Base-by-base conservation (phyloP, 2,329 filamentous ascomycete species). In the Ustilaginoidea virens region DNA sequence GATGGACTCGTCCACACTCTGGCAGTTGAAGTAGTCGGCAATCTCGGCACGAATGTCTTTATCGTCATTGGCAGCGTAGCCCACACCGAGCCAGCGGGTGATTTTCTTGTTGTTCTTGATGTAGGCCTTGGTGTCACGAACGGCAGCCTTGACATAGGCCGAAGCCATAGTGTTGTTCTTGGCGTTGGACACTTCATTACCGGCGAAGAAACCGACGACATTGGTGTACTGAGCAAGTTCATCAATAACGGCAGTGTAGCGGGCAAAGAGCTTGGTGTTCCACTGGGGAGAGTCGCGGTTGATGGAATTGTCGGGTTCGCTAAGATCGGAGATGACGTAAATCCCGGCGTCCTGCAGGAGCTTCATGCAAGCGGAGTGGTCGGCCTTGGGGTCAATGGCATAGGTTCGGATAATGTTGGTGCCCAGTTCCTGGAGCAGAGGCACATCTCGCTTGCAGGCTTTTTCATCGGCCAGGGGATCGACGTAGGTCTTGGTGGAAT, bases 321-420 rank as follows among this genome's bases (percentile, higher is more conserved):
- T 79, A 41, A 98, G 62, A 63, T 98, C 90, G 41, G 85, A 80
- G 44, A 98, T 71, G 47, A 98, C 76, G 55, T 96, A 98, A 63
- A 98, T 96, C 47, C 85, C 87, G 32, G 80, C 80, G 35, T 80
- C 72, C 33, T 79, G 67, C 28, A 98, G 70, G 39, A 82, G 53
- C 41, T 67, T 62, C 86, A 98, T 94, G 63, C 90, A 96, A 29
- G 64, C 66, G 30, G 67, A 63, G 61, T 98, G 90, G 58, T 92
- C 66, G 41, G 65, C 54, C 11, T 64, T 70, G 15, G 87, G 81
- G 60, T 96, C 71, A 46, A 96, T 73, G 44, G 87, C 85, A 55
- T 98, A 98, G 32, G 90, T 86, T 55, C 90, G 87, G 55, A 98
- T 87, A 44, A 76, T 74, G 61, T 98, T 98, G 56, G 85, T 93